phyloP scores from a whole-genome alignment of 2,329 filamentous ascomycete genomes.

The Mycocentrospora acerina region DNA sequence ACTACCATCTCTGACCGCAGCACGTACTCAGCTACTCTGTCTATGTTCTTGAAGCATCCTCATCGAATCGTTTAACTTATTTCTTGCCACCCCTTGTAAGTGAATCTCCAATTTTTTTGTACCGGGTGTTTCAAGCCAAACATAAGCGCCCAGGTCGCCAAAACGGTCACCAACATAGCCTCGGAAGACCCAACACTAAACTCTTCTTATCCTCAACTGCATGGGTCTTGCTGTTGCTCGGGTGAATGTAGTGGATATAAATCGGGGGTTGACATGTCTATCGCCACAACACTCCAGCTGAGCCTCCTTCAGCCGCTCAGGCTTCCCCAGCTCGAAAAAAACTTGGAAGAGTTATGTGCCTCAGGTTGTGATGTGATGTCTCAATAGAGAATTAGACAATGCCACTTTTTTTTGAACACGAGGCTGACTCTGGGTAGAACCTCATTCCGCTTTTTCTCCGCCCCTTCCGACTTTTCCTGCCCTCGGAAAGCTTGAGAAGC shows the following conservation, averaged over 20 bases:
- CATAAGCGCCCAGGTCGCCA: constrained; percentile 38
- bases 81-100: constrained; percentile 51
- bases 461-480: constrained; percentile 68
- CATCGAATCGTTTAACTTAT: constrained; percentile 52
- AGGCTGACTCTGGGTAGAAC: constrained; percentile 55
- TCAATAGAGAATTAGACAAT: too few species aligned
- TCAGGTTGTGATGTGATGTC: background rate
- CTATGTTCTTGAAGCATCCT: constrained; percentile 56
- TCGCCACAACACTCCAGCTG: constrained; percentile 10
- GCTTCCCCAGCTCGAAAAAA: constrained; percentile 18
- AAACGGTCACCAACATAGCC: constrained; percentile 34
- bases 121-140: constrained; percentile 23
- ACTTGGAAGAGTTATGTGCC: background rate
- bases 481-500: constrained; percentile 64
- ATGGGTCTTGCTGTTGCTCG: constrained; percentile 1
- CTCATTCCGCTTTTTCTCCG: constrained; percentile 72
- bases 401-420: constrained; percentile 7
- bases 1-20: constrained; percentile 62
- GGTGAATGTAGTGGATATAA: constrained; percentile 3
- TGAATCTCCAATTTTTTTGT: constrained; percentile 28
- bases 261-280: constrained; percentile 4
- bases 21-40: constrained; percentile 49
- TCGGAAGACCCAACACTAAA: constrained; percentile 12
- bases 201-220: constrained; percentile 21
- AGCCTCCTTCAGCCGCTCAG: constrained; percentile 29